phyloP scores from a whole-genome alignment of 495 filamentous ascomycete genomes.

The Neurospora sp. region DNA sequence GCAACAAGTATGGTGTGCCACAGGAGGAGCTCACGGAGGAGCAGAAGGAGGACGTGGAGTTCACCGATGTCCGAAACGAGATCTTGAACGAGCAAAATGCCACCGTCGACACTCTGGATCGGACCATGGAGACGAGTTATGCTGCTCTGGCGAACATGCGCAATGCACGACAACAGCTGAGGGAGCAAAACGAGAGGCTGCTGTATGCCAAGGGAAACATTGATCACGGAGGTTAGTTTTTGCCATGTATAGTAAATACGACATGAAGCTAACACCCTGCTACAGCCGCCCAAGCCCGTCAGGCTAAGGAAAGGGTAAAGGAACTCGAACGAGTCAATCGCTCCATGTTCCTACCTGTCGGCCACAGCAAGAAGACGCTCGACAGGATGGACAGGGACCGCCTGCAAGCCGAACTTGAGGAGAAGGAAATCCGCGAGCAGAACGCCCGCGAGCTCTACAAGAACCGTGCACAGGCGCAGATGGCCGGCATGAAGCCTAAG shows the following conservation, averaged over 20 bases:
- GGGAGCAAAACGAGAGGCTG: slow-evolving; percentile 1
- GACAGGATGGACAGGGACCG: not conserved
- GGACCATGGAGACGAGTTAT: slow-evolving; percentile 45
- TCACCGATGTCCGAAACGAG: slow-evolving; percentile 53
- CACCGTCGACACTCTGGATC: slow-evolving; percentile 60
- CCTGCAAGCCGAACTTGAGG: not conserved
- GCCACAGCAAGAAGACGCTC: slow-evolving; percentile 5
- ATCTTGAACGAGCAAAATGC: slow-evolving; percentile 68
- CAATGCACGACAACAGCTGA: not conserved
- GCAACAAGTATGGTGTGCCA: slow-evolving; percentile 45
- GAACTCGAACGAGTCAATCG: slow-evolving; percentile 7
- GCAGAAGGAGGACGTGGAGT: slow-evolving; percentile 28
- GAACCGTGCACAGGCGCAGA: not conserved
- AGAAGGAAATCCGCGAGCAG: slow-evolving; percentile 2
- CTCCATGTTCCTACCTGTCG: slow-evolving; percentile 6
- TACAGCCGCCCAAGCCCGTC: slow-evolving; percentile 3
- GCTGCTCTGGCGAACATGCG: slow-evolving; percentile 10
- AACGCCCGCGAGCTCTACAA: not conserved
- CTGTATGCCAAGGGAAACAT: slow-evolving; percentile 4
- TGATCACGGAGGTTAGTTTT: slow-evolving; percentile 3
- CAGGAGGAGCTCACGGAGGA: slow-evolving; percentile 64
- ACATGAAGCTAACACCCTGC: not conserved
- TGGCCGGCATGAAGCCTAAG: slow-evolving; percentile 2
- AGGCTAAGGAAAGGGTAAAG: slow-evolving; percentile 3
- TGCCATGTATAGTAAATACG: not conserved